These are phyloP conservation scores for Lodderomyces margitis DNA, from an alignment of 1,139 yeast genomes.

Conservation along the genomic window DNA sequence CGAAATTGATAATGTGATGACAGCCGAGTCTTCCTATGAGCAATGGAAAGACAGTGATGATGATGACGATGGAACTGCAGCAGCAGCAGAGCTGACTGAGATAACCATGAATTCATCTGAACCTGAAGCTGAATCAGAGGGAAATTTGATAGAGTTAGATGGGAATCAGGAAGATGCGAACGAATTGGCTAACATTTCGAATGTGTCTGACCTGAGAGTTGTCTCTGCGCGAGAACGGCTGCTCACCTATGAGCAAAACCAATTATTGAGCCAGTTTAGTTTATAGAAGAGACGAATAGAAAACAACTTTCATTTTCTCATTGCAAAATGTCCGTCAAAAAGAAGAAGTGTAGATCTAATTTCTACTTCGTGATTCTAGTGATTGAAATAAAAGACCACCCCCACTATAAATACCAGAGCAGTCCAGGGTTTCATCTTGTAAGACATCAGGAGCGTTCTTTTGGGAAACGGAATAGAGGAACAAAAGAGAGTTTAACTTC, in stretches of 20 bases:
- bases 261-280: constrained; percentile 13
- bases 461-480: no score
- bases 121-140: constrained; percentile 6
- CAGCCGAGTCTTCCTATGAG: constrained; percentile 1
- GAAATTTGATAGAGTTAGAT: constrained; percentile 1
- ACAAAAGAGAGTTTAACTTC: no score
- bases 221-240: constrained; percentile 5
- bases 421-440: no score
- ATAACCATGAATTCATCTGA: constrained; percentile 8
- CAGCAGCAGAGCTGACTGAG: constrained; percentile 4
- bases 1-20: not conserved
- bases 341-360: no score
- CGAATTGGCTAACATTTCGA: constrained; percentile 5
- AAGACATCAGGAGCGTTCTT: no score
- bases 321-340: no score
- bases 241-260: constrained; percentile 13
- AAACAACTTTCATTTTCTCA: no score
- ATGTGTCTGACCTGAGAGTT: not conserved
- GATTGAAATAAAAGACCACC: no score
- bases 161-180: not conserved
- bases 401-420: no score
- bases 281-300: constrained; percentile 1
- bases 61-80: no score
- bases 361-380: no score
- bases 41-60: constrained; percentile 7